phyloP scores from a whole-genome alignment of 805 yeast species.

The Tetrapisispora namnaoensis region DNA sequence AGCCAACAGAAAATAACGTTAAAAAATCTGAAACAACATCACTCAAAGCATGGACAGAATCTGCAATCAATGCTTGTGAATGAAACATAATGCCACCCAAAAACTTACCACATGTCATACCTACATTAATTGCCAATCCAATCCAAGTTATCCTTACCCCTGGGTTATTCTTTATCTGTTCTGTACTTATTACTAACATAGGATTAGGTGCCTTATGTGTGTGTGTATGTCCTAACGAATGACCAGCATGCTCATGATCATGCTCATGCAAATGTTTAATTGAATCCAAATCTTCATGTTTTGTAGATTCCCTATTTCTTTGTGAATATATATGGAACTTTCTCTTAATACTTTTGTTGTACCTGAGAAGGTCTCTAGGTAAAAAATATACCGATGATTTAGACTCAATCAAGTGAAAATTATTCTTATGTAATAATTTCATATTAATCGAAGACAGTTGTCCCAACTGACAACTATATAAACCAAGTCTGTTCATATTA shows the following conservation, averaged over 20 bases:
- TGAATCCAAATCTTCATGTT: not conserved
- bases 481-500: too few species aligned
- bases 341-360: not conserved
- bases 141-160: slow-evolving; percentile 91
- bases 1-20: slow-evolving; percentile 80
- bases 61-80: slow-evolving; percentile 90
- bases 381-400: not conserved
- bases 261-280: slow-evolving; percentile 2
- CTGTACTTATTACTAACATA: slow-evolving; percentile 32
- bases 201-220: slow-evolving; percentile 27
- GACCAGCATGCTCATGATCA: slow-evolving; percentile 11
- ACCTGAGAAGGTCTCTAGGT: not conserved
- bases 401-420: not conserved
- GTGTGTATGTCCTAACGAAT: slow-evolving; percentile 24
- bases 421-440: too few species aligned
- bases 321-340: too few species aligned
- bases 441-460: not conserved
- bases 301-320: not conserved
- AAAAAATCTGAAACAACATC: slow-evolving; percentile 85
- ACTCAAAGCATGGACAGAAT: slow-evolving; percentile 85
- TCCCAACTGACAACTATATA: not conserved
- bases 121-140: slow-evolving; percentile 74
- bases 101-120: slow-evolving; percentile 80
- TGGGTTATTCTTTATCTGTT: slow-evolving; percentile 50
- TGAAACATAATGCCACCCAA: slow-evolving; percentile 87